Evolutionary conservation across 108 stramenopile species (phyloP).

Genomic region (Tribonema minus): DNA sequence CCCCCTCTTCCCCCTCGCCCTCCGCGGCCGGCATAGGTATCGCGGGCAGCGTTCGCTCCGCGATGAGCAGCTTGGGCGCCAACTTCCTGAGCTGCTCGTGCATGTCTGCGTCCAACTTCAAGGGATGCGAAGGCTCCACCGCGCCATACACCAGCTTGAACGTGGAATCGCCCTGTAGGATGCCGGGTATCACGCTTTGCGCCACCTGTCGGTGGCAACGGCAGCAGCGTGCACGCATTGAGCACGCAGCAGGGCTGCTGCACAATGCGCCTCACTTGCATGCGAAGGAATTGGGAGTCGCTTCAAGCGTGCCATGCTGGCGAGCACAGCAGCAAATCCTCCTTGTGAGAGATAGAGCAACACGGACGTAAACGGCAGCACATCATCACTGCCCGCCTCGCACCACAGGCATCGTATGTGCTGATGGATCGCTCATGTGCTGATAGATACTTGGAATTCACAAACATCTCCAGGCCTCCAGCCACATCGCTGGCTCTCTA

Average conservation of each 20-base stretch:
- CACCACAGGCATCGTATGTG: too few relatives aligned
- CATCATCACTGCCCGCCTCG: too few relatives aligned
- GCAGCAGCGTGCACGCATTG: background rate
- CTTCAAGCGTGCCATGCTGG: background rate
- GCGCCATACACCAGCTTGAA: slow-evolving; percentile 79
- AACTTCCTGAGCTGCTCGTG: slow-evolving; percentile 60
- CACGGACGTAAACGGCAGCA: too few relatives aligned
- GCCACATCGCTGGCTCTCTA: too few relatives aligned
- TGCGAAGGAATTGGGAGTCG: background rate
- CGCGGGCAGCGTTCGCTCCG: slow-evolving; percentile 21
- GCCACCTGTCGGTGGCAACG: background rate
- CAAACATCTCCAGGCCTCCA: too few relatives aligned
- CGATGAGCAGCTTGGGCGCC: slow-evolving; percentile 30
- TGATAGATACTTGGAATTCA: too few relatives aligned
- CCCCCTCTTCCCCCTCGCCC: background rate
- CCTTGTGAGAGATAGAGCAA: too few relatives aligned
- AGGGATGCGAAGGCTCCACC: slow-evolving; percentile 69
- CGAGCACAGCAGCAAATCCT: background rate
- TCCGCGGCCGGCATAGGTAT: slow-evolving; percentile 19
- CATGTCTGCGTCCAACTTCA: slow-evolving; percentile 69
- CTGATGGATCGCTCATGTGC: too few relatives aligned
- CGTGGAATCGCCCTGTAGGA: slow-evolving; percentile 74
- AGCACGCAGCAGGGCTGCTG: background rate
- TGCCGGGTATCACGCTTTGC: slow-evolving; percentile 70
- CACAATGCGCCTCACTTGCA: too few relatives aligned